Evolutionary conservation across 306 rosid genomes (phyloP), one percentile per base, ranked within the genome.

Genomic region (Calophaca sinica): DNA sequence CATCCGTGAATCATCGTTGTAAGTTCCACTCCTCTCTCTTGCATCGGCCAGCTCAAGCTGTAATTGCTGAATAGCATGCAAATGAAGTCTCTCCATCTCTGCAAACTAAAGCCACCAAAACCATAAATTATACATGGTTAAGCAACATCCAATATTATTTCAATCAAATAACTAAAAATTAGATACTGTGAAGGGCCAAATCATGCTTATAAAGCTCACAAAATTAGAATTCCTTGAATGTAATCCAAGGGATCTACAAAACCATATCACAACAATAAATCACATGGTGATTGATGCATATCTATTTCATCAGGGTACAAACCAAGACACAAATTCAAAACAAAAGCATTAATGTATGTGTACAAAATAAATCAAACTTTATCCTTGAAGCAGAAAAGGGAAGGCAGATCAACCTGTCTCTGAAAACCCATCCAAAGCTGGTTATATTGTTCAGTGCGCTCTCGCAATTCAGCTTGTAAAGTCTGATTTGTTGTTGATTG

Each of bases 401-500:
- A 77, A 61, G 71, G 36, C 31, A 38, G 58, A 82, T 72, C 79
- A 76, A 92, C 99, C 99, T 96, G 98, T 82, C 98, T 89, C 76
- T 96, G 99, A 52, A 87, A 90, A 72, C 89, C 91, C 86, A 90
- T 85, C 99, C 99, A 96, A 44, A 96, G 92, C 72, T 96, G 98
- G 82, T 90, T 96, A 75, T 90, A 96, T 62, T 96, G 98, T 69
- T 96, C 99, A 3, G 92, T 84, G 39, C 96, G 97, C 52, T 96
- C 99, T 33, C 93, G 84, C 85, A 96, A 71, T 79, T 96, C 98
- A 68, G 96, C 96, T 82, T 96, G 99, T 68, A 91, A 68, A 39
- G 92, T 82, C 64, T 89, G 94, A 78, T 87, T 89, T 7, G 98
- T 87, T 50, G 88, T 83, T 81, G 98, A 91, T 73, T 92, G 98